A percentile compares a stretch with the other conserved stretches of the same genome.
These are phyloP conservation scores for Monilinia fructigena DNA, from an alignment of 2,329 filamentous ascomycete species.

Conservation along the genomic window DNA sequence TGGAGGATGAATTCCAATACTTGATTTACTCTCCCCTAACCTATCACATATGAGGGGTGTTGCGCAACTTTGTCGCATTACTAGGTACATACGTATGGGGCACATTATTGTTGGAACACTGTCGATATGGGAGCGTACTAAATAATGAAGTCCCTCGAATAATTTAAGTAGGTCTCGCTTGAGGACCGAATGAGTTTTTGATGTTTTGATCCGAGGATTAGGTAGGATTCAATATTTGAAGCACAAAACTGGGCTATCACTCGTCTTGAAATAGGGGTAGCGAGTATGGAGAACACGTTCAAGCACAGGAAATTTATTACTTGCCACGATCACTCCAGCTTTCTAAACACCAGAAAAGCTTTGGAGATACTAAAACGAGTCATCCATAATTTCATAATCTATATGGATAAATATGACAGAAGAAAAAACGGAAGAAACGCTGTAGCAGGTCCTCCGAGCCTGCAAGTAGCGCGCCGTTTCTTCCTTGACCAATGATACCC, in stretches of 20 bases:
- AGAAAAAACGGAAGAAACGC: constrained; percentile 5
- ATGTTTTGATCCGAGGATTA: background rate
- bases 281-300: background rate
- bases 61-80: no score
- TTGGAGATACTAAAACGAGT: background rate
- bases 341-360: background rate
- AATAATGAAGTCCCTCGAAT: no score
- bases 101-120: no score
- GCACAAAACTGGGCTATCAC: background rate
- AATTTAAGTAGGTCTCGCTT: no score
- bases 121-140: no score
- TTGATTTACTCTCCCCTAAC: no score
- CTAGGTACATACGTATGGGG: no score
- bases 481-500: constrained; percentile 15
- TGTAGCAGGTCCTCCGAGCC: background rate
- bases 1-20: no score
- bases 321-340: background rate
- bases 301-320: background rate
- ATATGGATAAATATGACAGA: constrained; percentile 18
- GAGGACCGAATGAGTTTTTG: no score
- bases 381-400: constrained; percentile 4
- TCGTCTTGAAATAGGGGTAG: background rate
- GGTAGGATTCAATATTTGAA: background rate
- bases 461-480: constrained; percentile 10
- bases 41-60: no score